Evolutionary conservation across 768 basidiomycete genomes (phyloP).

Genomic region (Amanita thiersii): DNA sequence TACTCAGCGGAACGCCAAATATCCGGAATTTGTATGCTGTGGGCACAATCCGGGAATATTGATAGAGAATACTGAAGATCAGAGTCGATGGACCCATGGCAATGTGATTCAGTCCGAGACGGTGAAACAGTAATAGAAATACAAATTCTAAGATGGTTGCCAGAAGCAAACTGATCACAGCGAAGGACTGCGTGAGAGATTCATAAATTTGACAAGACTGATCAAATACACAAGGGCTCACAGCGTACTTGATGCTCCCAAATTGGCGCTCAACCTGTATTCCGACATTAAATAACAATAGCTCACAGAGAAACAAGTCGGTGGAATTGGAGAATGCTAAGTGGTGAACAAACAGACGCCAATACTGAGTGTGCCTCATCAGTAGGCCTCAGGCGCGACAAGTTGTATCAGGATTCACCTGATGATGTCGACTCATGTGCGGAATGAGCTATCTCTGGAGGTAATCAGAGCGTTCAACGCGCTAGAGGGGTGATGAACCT

Average conservation of each 20-base stretch:
- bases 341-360: constrained; percentile 71
- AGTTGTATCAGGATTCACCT: constrained; percentile 37
- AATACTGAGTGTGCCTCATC: constrained; percentile 55
- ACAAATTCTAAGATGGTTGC: constrained; percentile 64
- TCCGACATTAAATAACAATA: constrained; percentile 66
- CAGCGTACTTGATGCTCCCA: constrained; percentile 83
- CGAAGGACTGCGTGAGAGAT: constrained; percentile 55
- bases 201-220: constrained; percentile 7
- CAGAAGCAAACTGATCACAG: constrained; percentile 56
- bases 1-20: constrained; percentile 65
- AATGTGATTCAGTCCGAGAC: constrained; percentile 63
- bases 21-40: constrained; percentile 68
- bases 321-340: constrained; percentile 78
- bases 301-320: constrained; percentile 70
- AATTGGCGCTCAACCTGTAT: constrained; percentile 77
- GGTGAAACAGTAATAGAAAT: constrained; percentile 55
- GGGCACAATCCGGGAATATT: constrained; percentile 74
- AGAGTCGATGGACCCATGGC: constrained; percentile 71
- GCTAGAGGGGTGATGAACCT: constrained; percentile 13
- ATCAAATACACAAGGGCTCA: constrained; percentile 25
- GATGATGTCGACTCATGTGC: constrained; percentile 84
- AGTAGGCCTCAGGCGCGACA: constrained; percentile 16
- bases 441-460: constrained; percentile 55
- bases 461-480: constrained; percentile 10
- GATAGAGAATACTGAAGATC: constrained; percentile 76